Evolutionary conservation across 2,329 filamentous ascomycete species (phyloP), one percentile per base, ranked within the genome.

Genomic region (Fusarium scirpi): DNA sequence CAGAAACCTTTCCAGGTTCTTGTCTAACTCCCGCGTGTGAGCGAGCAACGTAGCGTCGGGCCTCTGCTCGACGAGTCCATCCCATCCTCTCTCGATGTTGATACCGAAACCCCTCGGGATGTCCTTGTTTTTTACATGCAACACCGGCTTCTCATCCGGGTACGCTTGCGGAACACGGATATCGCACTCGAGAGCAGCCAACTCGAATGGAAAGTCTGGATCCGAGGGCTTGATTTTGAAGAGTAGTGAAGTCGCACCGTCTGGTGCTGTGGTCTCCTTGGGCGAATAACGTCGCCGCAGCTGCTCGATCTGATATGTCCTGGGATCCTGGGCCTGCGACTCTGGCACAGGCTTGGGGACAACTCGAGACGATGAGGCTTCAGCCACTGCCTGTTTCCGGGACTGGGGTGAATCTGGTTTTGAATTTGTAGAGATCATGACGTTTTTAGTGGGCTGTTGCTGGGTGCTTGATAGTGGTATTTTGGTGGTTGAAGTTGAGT

Each of bases 181-280:
- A 45, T 88, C 84, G 77, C 92, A 94, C 43, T 92, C 85, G 32
- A 96, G 82, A 41, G 86, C 83, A 27, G 89, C 85, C 76, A 95
- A 83, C 66, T 94, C 91, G 78, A 93, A 95, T 1, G 93, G 91
- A 74, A 96, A 95, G 76, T 96, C 93, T 0, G 93, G 93, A 76
- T 96, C 93, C 8, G 92, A 94, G 8, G 93, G 93, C 15, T 81
- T 81, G 66, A 96, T 81, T 54, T 84, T 87, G 78, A 95, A 92
- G 12, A 83, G 80, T 41, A 94, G 79, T 18, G 86, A 84, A 0
- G 87, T 88, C 5, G 83, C 84, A 51, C 86, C 85, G 64, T 85
- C 79, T 9, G 78, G 76, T 5, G 82, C 74, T 16, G 75, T 80
- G 13, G 80, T 79, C 65, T 86, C 83, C 51, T 79, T 81, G 9